These are phyloP conservation scores for Metarhizium robertsii DNA, from an alignment of 2,329 filamentous ascomycete species.

Conservation along the genomic window DNA sequence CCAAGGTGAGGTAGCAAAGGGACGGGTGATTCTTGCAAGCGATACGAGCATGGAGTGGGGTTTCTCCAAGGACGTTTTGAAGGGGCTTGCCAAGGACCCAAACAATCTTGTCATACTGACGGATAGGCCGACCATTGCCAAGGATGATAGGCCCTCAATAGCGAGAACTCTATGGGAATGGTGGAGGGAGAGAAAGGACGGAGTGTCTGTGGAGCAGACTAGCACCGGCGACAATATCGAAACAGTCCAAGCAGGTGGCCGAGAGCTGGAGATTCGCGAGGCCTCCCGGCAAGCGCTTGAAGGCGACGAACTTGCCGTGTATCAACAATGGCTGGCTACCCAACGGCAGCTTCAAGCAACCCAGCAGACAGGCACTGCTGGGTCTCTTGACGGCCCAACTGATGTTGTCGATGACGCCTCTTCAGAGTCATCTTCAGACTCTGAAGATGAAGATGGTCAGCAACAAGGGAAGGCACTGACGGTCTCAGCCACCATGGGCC, in stretches of 20 bases:
- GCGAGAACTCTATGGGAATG: conserved; percentile 71
- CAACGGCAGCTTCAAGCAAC: conserved; percentile 81
- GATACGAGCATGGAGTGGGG: conserved; percentile 91
- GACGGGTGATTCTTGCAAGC: conserved; percentile 80
- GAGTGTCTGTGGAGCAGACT: conserved; percentile 48
- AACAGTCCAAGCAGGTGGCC: conserved; percentile 56
- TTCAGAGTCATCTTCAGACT: conserved; percentile 76
- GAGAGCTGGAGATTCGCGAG: conserved; percentile 51
- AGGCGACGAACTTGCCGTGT: conserved; percentile 66
- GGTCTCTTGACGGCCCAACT: conserved; percentile 57
- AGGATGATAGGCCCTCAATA: conserved; percentile 42
- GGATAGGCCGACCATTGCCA: conserved; percentile 50
- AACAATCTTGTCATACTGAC: conserved; percentile 83
- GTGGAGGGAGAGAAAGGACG: conserved; percentile 62
- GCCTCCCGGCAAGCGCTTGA: conserved; percentile 57
- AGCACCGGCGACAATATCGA: conserved; percentile 50
- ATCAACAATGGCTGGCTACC: conserved; percentile 87
- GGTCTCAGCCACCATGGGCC: conserved; percentile 74
- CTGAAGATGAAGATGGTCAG: conserved; percentile 81
- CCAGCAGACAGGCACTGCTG: conserved; percentile 58
- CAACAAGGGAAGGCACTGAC: conserved; percentile 90
- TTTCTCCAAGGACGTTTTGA: conserved; percentile 75
- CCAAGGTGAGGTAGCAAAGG: conserved; percentile 33
- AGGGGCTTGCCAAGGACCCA: conserved; percentile 62
- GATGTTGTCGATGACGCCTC: conserved; percentile 77